phyloP scores from a whole-genome alignment of 208 protist species.

The Acanthamoeba culbertsoni region DNA sequence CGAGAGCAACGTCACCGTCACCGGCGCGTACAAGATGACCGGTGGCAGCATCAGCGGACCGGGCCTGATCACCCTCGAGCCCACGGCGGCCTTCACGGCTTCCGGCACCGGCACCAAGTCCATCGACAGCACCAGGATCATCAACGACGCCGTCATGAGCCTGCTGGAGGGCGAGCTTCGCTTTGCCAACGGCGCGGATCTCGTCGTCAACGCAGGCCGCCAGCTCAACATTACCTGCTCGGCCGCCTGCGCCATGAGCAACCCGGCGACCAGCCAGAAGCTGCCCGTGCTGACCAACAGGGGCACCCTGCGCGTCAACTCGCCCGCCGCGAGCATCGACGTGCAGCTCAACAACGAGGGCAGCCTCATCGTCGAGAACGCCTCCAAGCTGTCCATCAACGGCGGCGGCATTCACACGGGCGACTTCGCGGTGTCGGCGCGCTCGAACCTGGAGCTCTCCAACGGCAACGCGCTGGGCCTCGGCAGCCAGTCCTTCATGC shows the following conservation, averaged over 20 bases:
- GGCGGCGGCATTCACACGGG: conserved; percentile 48
- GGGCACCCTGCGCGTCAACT: background rate
- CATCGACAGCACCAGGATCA: background rate
- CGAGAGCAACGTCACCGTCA: conserved; percentile 18
- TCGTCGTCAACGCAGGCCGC: background rate
- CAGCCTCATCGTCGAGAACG: conserved; percentile 12
- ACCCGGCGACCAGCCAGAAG: background rate
- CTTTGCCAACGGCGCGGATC: conserved; percentile 3
- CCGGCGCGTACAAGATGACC: background rate
- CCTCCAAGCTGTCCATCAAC: background rate
- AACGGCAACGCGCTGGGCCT: conserved; percentile 35
- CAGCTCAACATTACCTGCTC: background rate
- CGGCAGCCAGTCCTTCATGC: background rate
- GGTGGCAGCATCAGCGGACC: background rate
- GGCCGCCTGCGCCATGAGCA: background rate
- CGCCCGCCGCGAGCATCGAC: background rate
- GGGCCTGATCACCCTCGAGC: background rate
- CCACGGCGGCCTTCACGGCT: background rate
- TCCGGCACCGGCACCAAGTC: conserved; percentile 38
- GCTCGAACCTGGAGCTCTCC: background rate
- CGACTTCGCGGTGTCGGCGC: background rate
- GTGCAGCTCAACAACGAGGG: conserved; percentile 47
- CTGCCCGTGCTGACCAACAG: conserved; percentile 27
- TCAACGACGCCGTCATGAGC: background rate
- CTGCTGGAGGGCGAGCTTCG: background rate